Evolutionary conservation across 768 basidiomycete genomes (phyloP).

Genomic region (Boletus pseudopeckii): DNA sequence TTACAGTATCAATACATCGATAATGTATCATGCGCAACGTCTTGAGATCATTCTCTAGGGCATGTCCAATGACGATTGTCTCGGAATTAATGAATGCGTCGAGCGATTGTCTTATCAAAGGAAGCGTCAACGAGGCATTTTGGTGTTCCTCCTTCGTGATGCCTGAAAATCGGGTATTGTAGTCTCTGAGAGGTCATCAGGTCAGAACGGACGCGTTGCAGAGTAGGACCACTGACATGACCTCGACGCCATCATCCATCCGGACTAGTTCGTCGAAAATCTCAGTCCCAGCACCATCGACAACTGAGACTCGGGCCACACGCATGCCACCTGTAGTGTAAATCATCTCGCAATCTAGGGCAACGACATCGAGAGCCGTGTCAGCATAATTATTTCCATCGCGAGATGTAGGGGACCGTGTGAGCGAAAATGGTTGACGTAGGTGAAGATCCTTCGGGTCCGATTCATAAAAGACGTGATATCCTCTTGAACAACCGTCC

Average conservation of each 20-base stretch:
- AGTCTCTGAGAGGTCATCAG: slow-evolving; percentile 55
- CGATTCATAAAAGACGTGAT: slow-evolving; percentile 89
- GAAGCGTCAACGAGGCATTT: slow-evolving; percentile 63
- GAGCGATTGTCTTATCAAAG: slow-evolving; percentile 62
- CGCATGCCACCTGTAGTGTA: slow-evolving; percentile 92
- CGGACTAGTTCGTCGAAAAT: slow-evolving; percentile 81
- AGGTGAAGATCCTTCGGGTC: slow-evolving; percentile 62
- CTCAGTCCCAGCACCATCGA: slow-evolving; percentile 69
- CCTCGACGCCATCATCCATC: slow-evolving; percentile 77
- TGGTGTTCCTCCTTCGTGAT: slow-evolving; percentile 58
- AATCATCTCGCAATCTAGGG: slow-evolving; percentile 96
- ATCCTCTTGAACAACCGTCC: slow-evolving; percentile 70
- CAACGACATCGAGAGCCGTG: slow-evolving; percentile 68
- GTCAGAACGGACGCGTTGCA: neutral
- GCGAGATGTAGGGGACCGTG: slow-evolving; percentile 22
- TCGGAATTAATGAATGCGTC: slow-evolving; percentile 68
- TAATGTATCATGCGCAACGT: slow-evolving; percentile 86
- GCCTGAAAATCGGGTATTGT: slow-evolving; percentile 89
- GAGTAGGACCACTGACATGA: slow-evolving; percentile 53
- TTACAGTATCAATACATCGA: slow-evolving; percentile 81
- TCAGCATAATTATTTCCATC: slow-evolving; percentile 17
- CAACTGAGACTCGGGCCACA: slow-evolving; percentile 85
- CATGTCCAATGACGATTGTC: slow-evolving; percentile 88
- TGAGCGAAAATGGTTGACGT: slow-evolving; percentile 68
- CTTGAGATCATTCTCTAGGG: slow-evolving; percentile 91